Percentiles rank a stretch among this genome's conserved stretches.
Evolutionary conservation across 805 yeast genomes (phyloP).

Genomic region (Wickerhamiella allomyrinae): DNA sequence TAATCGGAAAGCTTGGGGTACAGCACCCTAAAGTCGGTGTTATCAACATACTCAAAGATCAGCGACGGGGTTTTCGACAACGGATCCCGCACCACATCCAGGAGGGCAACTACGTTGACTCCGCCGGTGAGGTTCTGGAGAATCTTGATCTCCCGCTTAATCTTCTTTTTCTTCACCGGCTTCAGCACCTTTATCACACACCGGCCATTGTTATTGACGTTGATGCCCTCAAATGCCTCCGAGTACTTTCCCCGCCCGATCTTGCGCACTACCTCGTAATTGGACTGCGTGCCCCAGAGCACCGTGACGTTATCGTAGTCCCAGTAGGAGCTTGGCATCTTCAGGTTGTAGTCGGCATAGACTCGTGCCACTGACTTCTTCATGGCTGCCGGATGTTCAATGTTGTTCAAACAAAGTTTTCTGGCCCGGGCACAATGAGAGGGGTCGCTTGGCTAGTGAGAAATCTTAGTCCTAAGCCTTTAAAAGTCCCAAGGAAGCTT

Average conservation of each 20-base stretch:
- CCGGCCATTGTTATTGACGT: slow-evolving; percentile 39
- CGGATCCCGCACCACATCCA: slow-evolving; percentile 80
- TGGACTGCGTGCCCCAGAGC: slow-evolving; percentile 73
- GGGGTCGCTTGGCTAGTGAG: no score
- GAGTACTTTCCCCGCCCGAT: slow-evolving; percentile 89
- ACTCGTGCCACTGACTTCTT: slow-evolving; percentile 42
- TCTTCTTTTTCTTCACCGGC: slow-evolving; percentile 87
- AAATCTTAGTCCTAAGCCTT: no score
- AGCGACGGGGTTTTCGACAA: slow-evolving; percentile 68
- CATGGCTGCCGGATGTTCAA: neutral
- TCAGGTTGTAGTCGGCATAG: slow-evolving; percentile 63
- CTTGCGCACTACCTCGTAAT: slow-evolving; percentile 71
- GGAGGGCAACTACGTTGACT: slow-evolving; percentile 58
- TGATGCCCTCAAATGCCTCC: slow-evolving; percentile 80
- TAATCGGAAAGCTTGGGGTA: slow-evolving; percentile 64
- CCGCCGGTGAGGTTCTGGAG: slow-evolving; percentile 75
- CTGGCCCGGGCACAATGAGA: neutral
- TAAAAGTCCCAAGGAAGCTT: no score
- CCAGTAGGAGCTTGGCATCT: slow-evolving; percentile 73
- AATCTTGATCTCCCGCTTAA: slow-evolving; percentile 79
- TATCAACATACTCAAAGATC: slow-evolving; percentile 71
- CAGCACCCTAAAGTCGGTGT: slow-evolving; percentile 71
- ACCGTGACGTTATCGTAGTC: slow-evolving; percentile 60
- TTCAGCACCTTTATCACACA: slow-evolving; percentile 84
- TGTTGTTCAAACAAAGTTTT: slow-evolving; percentile 1